phyloP scores from a whole-genome alignment of 345 rosid species.

The Turritis glabra region DNA sequence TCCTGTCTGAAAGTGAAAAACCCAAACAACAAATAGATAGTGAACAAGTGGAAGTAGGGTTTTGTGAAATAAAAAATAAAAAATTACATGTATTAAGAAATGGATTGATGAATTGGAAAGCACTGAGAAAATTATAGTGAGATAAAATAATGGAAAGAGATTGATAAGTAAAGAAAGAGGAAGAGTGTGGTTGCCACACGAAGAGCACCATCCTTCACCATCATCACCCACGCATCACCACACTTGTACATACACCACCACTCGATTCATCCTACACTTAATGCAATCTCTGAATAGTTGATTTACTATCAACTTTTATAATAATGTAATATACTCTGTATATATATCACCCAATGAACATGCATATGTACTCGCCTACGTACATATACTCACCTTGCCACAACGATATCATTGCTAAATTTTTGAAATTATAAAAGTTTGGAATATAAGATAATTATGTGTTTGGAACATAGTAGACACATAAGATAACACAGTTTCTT shows the following conservation, averaged over 20 bases:
- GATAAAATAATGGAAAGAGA: slow-evolving; percentile 31
- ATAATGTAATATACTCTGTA: not conserved
- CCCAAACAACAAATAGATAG: slow-evolving; percentile 24
- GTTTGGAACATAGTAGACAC: not conserved
- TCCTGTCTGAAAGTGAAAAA: slow-evolving; percentile 22
- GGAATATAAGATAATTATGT: not conserved
- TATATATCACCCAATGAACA: not conserved
- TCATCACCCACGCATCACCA: slow-evolving; percentile 36
- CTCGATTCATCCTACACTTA: not conserved
- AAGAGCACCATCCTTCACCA: slow-evolving; percentile 39
- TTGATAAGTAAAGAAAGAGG: slow-evolving; percentile 36
- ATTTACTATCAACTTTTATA: not conserved
- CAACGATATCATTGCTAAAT: not conserved
- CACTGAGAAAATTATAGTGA: slow-evolving; percentile 18
- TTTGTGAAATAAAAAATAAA: not conserved
- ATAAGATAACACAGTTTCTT: not conserved
- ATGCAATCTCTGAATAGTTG: not conserved
- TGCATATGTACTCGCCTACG: slow-evolving; percentile 36
- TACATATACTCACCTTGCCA: slow-evolving; percentile 4
- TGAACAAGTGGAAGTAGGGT: slow-evolving; percentile 19
- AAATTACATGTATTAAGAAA: not conserved
- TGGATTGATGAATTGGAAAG: slow-evolving; percentile 45
- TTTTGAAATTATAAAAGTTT: not conserved
- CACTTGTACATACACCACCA: slow-evolving; percentile 34
- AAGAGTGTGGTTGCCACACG: slow-evolving; percentile 47